phyloP scores from a whole-genome alignment of 2,329 filamentous ascomycete species.

The Aspergillus intermedius region DNA sequence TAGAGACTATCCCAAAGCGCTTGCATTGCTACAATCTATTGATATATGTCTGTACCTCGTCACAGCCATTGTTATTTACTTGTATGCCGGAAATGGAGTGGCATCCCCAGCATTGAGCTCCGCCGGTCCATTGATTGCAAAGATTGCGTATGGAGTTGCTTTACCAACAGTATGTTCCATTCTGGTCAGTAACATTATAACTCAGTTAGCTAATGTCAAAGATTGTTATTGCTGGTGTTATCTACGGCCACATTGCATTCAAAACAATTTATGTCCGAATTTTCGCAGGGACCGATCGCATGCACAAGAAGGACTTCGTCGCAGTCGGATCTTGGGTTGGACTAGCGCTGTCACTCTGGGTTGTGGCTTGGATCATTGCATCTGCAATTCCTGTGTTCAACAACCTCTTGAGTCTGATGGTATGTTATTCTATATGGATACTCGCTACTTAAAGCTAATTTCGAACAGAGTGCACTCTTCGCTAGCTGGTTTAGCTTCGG shows the following conservation, averaged over 20 bases:
- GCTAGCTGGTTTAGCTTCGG: slow-evolving; percentile 55
- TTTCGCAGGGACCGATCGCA: slow-evolving; percentile 51
- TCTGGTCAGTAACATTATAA: not conserved
- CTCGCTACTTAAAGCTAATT: slow-evolving; percentile 13
- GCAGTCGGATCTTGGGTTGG: slow-evolving; percentile 51
- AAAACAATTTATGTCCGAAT: slow-evolving; percentile 60
- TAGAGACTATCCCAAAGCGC: slow-evolving; percentile 52
- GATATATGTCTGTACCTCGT: slow-evolving; percentile 27
- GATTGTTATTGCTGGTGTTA: slow-evolving; percentile 61
- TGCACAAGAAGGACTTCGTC: slow-evolving; percentile 40
- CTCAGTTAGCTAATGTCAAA: not conserved
- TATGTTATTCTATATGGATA: slow-evolving; percentile 24
- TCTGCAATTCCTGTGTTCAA: slow-evolving; percentile 62
- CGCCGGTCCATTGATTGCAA: not conserved
- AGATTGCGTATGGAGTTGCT: slow-evolving; percentile 22
- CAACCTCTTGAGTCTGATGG: slow-evolving; percentile 51
- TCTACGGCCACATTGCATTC: slow-evolving; percentile 58
- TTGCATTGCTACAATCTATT: slow-evolving; percentile 51
- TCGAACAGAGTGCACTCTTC: slow-evolving; percentile 44
- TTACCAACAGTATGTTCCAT: slow-evolving; percentile 38
- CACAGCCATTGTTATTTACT: not conserved
- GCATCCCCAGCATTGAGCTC: not conserved
- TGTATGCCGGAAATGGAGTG: not conserved
- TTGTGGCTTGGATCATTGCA: slow-evolving; percentile 57
- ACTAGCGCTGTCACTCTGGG: slow-evolving; percentile 51